Conservation (phyloP, 78 protist species). For the Dictyostelium purpureum region DNA sequence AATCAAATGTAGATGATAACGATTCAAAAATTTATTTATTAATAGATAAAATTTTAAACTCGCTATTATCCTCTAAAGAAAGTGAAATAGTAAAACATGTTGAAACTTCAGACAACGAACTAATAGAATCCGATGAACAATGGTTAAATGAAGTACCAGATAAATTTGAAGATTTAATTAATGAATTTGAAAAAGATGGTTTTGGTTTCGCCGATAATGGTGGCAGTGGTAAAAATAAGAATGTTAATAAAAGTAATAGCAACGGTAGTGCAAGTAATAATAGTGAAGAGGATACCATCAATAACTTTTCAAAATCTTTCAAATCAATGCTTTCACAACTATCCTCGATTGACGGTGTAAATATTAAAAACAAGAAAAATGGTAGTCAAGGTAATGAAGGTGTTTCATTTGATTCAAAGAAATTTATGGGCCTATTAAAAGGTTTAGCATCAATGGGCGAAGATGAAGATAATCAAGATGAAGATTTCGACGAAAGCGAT, state of each 20-base stretch:
- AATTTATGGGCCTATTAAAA: slow-evolving; percentile 15
- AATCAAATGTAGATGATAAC: background rate
- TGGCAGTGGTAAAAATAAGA: background rate
- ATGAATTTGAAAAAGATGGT: slow-evolving; percentile 14
- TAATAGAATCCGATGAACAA: slow-evolving; percentile 33
- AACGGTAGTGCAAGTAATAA: background rate
- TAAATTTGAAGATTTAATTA: slow-evolving; percentile 45
- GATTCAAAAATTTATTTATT: background rate
- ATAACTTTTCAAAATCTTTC: slow-evolving; percentile 18
- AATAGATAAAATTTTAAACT: slow-evolving; percentile 18
- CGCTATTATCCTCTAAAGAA: background rate
- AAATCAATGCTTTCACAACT: background rate
- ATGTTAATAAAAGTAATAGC: background rate
- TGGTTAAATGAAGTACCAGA: slow-evolving; percentile 46
- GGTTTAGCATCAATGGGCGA: background rate
- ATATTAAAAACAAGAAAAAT: background rate
- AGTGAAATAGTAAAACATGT: background rate
- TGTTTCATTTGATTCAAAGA: slow-evolving; percentile 31
- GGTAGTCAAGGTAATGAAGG: background rate
- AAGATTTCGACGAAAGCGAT: slow-evolving; percentile 2
- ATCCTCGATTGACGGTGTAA: slow-evolving; percentile 62
- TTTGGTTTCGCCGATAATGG: background rate
- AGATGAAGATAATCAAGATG: background rate
- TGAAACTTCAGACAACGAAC: background rate
- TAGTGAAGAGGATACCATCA: background rate